phyloP scores from a whole-genome alignment of 1,139 yeast genomes.

The Pneumocystis murina region DNA sequence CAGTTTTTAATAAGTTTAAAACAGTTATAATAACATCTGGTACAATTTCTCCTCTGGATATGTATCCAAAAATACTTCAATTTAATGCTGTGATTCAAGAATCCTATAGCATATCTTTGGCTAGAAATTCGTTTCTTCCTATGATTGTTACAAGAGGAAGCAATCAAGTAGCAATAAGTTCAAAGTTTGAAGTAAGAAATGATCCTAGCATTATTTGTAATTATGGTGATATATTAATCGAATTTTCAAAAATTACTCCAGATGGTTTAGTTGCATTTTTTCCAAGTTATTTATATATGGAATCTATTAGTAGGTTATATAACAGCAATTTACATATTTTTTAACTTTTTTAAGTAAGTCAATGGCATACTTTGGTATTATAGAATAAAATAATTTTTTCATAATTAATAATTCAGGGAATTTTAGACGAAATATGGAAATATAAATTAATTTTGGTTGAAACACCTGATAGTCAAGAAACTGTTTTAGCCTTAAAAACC shows the following conservation, averaged over 20 bases:
- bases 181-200: slow-evolving; percentile 89
- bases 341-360: not conserved
- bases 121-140: slow-evolving; percentile 83
- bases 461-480: slow-evolving; percentile 98
- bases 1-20: slow-evolving; percentile 86
- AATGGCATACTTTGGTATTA: slow-evolving; percentile 1
- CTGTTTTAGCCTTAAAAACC: slow-evolving; percentile 86
- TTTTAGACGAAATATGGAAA: slow-evolving; percentile 95
- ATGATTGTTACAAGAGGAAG: slow-evolving; percentile 94
- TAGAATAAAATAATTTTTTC: not conserved
- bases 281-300: slow-evolving; percentile 94
- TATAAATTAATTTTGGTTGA: slow-evolving; percentile 90
- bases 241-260: slow-evolving; percentile 87
- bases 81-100: slow-evolving; percentile 90
- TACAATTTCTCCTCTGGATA: slow-evolving; percentile 92
- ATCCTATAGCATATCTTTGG: slow-evolving; percentile 89
- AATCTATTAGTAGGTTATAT: slow-evolving; percentile 48
- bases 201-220: slow-evolving; percentile 96
- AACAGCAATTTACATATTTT: slow-evolving; percentile 26
- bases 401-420: slow-evolving; percentile 33
- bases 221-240: slow-evolving; percentile 82
- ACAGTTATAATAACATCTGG: slow-evolving; percentile 94
- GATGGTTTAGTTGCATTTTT: slow-evolving; percentile 97
- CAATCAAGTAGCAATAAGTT: slow-evolving; percentile 91
- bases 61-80: slow-evolving; percentile 95